A percentile compares a stretch with the other conserved stretches of the same genome.
These are phyloP conservation scores for Guadua angustifolia DNA, from an alignment of 176 grass and related monocot genomes.

Conservation along the genomic window DNA sequence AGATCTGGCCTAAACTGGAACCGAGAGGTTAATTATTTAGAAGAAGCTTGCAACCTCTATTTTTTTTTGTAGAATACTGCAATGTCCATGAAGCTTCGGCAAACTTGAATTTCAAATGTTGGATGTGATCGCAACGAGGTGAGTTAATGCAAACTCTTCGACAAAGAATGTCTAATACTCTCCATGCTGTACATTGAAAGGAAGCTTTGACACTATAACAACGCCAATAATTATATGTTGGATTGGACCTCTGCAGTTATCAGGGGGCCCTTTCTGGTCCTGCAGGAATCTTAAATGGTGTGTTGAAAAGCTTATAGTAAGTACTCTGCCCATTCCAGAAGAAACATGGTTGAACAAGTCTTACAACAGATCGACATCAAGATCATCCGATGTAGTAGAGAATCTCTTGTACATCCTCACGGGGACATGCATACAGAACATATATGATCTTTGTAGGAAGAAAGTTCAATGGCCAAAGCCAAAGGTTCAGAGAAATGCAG, in stretches of 20 bases:
- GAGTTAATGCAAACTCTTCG: not conserved
- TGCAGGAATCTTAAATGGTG: not conserved
- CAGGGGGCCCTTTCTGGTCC: not conserved
- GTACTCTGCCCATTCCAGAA: not conserved
- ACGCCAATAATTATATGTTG: not conserved
- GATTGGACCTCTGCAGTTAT: constrained; percentile 17
- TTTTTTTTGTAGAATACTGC: not conserved
- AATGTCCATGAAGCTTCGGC: constrained; percentile 1
- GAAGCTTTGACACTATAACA: constrained; percentile 24
- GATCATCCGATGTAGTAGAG: not conserved
- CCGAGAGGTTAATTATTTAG: not conserved
- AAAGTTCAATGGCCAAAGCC: not conserved
- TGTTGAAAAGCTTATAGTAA: not conserved
- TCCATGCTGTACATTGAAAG: not conserved
- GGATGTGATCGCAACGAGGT: constrained; percentile 5
- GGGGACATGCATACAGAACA: not conserved
- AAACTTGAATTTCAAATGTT: not conserved
- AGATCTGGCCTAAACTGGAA: not conserved
- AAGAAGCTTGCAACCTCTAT: not conserved
- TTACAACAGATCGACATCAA: not conserved
- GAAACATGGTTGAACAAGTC: not conserved
- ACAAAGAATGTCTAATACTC: constrained; percentile 8
- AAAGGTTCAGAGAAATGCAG: not conserved
- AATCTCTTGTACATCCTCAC: not conserved
- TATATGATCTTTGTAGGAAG: not conserved